Evolutionary conservation across 2,329 filamentous ascomycete genomes (phyloP), one percentile per base, ranked within the genome.

Genomic region (Microcyclosporella mali): DNA sequence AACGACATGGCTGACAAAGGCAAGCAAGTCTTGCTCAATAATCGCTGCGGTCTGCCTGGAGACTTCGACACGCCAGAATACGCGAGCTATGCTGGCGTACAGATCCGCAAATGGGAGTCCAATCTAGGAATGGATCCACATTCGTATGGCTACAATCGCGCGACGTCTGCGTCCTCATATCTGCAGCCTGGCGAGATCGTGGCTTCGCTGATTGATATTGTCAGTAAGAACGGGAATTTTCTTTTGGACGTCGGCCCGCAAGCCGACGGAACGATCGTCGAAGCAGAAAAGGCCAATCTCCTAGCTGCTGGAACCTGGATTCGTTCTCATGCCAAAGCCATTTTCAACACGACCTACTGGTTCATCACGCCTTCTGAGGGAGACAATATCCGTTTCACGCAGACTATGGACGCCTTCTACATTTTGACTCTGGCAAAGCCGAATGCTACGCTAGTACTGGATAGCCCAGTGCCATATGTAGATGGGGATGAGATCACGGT

Each of bases 31-130:
- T 60, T 70, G 1, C 72, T 79, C 53, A 78, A 81, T 60, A 68
- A 68, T 34, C 72, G 77, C 6, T 81, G 78, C 56, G 77, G 77
- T 3, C 59, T 77, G 0, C 64, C 72, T 0, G 69, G 70, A 10
- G 76, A 81, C 61, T 81, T 79, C 51, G 76, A 80, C 56, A 81
- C 77, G 1, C 77, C 77, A 0, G 77, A 81, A 56, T 81, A 80
- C 55, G 63, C 66, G 19, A 67, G 66, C 6, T 77, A 73, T 55
- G 61, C 65, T 2, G 66, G 70, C 2, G 68, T 72, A 7, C 74
- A 77, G 56, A 56, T 64, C 25, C 66, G 74, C 19, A 80, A 81
- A 58, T 81, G 77, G 77, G 78, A 81, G 60, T 72, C 64, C 31
- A 81, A 73, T 58, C 67, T 68, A 32, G 77, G 77, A 29, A 76